Base-by-base conservation (phyloP, 768 basidiomycete genomes). In the Hypsizygus marmoreus region DNA sequence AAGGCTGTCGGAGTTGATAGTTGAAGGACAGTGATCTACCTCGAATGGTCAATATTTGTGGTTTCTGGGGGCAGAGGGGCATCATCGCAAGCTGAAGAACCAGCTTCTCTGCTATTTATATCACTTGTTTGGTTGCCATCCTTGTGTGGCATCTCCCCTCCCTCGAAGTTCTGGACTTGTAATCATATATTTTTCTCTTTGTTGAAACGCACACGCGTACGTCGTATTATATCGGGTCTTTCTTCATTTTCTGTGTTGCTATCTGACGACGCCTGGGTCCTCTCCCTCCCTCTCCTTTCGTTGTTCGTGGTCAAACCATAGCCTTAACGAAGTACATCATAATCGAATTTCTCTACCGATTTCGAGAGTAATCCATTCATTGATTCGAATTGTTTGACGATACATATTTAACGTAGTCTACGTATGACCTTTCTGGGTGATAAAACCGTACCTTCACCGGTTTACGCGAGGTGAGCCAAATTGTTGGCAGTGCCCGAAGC, bases 131-230 rank as follows among this genome's bases (percentile, higher is more conserved):
- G 14, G 35, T 32, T 47, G 29, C 22, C 26, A 24, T 40, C 39
- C 37, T n/a, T 42, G 34, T n/a, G n/a, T 26, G 13, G 7, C 35
- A 33, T 49, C 30, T 46, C 26, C 45, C 48, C 43, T 44, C 40
- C 47, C 26, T 47, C 40, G 36, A 30, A 43, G 48, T 52, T 50
- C 54, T 51, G 71, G 62, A 67, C 65, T 66, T 75, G 72, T 75
- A 73, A 67, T 64, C 64, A 55, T 71, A 71, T 63, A 56, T 55
- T 53, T 61, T 56, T 56, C 47, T 55, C 56, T 50, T 53, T 41
- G 25, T 35, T 40, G 45, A 53, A 41, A 45, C 43, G 37, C 34
- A 13, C 32, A 40, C 30, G 36, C 34, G 25, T 35, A 41, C 43
- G 45, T 53, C 53, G 37, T 50, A 55, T 30, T 53, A 51, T 55